Evolutionary conservation across 2,329 filamentous ascomycete species (phyloP).

Genomic region (Aspergillus puulaauensis): DNA sequence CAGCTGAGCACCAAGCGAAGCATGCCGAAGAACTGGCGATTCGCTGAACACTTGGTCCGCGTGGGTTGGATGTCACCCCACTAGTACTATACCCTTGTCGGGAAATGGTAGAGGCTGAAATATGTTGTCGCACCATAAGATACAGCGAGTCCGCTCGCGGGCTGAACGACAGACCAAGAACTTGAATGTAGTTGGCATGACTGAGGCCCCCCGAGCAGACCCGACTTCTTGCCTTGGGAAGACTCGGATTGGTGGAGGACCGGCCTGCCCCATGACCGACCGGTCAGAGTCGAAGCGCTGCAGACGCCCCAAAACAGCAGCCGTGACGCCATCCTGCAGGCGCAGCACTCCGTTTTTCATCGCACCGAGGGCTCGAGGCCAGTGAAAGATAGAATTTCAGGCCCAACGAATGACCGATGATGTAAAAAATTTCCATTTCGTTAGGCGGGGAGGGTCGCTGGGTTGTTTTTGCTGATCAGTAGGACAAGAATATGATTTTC

Average conservation of each 20-base stretch:
- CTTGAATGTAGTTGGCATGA: neutral
- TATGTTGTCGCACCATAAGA: neutral
- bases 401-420: constrained; percentile 11
- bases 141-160: neutral
- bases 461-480: neutral
- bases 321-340: constrained; percentile 25
- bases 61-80: neutral
- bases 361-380: constrained; percentile 4
- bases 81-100: neutral
- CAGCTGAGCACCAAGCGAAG: neutral
- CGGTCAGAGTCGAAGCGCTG: constrained; percentile 15
- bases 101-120: neutral
- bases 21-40: neutral
- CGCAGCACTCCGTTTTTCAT: constrained; percentile 10
- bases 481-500: neutral
- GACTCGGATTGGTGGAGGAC: constrained; percentile 15
- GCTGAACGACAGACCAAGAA: neutral
- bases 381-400: constrained; percentile 1
- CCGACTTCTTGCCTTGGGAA: constrained; percentile 7
- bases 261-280: constrained; percentile 19
- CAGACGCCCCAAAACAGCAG: constrained; percentile 21
- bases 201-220: constrained; percentile 14
- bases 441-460: neutral
- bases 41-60: neutral
- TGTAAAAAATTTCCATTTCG: constrained; percentile 11